These are phyloP conservation scores for Emericellopsis cladophorae DNA, from an alignment of 2,329 filamentous ascomycete species.

Conservation along the genomic window DNA sequence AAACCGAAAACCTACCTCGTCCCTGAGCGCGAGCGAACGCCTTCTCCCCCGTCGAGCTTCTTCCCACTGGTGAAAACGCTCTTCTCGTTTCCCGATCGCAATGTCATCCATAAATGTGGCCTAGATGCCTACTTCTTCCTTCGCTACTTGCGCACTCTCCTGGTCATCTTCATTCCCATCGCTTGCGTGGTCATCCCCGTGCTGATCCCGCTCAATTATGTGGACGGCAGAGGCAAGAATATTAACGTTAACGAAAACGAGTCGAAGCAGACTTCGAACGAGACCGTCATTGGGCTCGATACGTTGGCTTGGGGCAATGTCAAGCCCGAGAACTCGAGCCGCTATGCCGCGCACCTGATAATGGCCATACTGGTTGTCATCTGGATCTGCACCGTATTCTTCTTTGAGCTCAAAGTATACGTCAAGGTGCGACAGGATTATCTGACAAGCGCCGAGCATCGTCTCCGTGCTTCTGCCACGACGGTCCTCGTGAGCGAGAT, in stretches of 20 bases:
- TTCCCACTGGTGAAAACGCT: conserved; percentile 43
- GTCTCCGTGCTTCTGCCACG: conserved; percentile 83
- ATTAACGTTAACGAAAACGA: conserved; percentile 26
- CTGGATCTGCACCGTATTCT: conserved; percentile 82
- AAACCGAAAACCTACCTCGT: conserved; percentile 80
- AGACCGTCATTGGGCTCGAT: conserved; percentile 51
- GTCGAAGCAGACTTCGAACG: conserved; percentile 10
- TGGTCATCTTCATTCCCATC: conserved; percentile 86
- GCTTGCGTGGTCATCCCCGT: conserved; percentile 69
- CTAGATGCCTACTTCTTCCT: conserved; percentile 97
- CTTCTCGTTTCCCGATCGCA: conserved; percentile 57
- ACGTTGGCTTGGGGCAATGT: conserved; percentile 83
- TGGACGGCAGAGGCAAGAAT: conserved; percentile 53
- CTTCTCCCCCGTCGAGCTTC: conserved; percentile 50
- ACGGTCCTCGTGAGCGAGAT: conserved; percentile 90
- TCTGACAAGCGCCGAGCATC: conserved; percentile 87
- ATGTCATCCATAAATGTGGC: conserved; percentile 90
- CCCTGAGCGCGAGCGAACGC: conserved; percentile 69
- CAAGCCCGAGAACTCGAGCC: conserved; percentile 44
- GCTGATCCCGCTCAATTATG: conserved; percentile 71
- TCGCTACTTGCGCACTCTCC: conserved; percentile 63
- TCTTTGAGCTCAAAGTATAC: conserved; percentile 74
- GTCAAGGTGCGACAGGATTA: conserved; percentile 91
- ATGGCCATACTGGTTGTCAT: conserved; percentile 66
- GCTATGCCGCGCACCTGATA: conserved; percentile 77